Conservation (phyloP, 78 protist species). For the Andalucia godoyi region DNA sequence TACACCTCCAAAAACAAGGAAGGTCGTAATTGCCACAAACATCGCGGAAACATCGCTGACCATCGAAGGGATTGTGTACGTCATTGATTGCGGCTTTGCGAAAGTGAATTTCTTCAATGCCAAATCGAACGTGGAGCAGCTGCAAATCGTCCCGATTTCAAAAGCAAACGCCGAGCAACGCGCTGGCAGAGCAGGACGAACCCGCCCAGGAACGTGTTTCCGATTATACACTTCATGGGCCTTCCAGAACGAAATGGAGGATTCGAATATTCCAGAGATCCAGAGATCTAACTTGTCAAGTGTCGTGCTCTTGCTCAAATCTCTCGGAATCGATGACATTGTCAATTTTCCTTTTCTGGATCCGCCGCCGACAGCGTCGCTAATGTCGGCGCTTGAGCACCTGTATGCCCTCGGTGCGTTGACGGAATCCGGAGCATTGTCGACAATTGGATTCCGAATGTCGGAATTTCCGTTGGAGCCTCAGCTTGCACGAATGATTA, state of each 20-base stretch:
- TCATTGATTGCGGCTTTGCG: constrained; percentile 90
- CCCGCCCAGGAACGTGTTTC: constrained; percentile 91
- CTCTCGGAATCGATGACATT: constrained; percentile 92
- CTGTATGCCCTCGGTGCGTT: constrained; percentile 72
- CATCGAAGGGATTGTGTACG: constrained; percentile 93
- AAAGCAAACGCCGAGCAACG: constrained; percentile 87
- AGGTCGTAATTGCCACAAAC: constrained; percentile 96
- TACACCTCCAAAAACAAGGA: constrained; percentile 87
- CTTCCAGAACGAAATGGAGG: constrained; percentile 77
- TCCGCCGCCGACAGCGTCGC: constrained; percentile 96
- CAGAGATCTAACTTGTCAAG: constrained; percentile 92
- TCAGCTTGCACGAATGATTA: constrained; percentile 58
- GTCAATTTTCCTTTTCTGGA: constrained; percentile 96
- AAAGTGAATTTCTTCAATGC: constrained; percentile 88
- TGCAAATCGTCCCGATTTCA: constrained; percentile 73
- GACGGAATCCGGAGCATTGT: constrained; percentile 89
- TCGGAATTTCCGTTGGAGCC: constrained; percentile 98
- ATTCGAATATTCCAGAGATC: constrained; percentile 89
- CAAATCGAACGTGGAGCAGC: constrained; percentile 89
- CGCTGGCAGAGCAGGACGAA: constrained; percentile 95
- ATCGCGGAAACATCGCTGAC: constrained; percentile 97
- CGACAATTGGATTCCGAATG: constrained; percentile 91
- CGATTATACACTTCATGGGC: constrained; percentile 90
- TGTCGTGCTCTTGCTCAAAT: constrained; percentile 85
- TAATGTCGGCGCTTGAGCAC: constrained; percentile 90